phyloP scores from a whole-genome alignment of 2,329 filamentous ascomycete species.

The Diaporthe eres region DNA sequence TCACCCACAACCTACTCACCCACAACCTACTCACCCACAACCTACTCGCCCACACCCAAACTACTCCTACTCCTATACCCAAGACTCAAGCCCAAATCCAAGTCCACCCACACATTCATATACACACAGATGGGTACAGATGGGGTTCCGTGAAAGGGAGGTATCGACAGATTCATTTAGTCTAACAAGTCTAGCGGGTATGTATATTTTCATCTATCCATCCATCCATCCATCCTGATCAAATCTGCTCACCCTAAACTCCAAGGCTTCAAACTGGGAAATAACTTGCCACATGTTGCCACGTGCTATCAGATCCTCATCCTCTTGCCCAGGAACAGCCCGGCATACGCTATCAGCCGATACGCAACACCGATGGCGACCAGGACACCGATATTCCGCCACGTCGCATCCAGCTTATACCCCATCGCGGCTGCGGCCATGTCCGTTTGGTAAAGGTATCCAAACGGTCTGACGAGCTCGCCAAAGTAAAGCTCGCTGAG shows the following conservation, averaged over 20 bases:
- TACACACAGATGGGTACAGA: neutral
- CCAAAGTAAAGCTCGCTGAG: constrained; percentile 70
- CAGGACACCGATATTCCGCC: constrained; percentile 61
- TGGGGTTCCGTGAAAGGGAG: neutral
- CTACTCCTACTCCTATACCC: neutral
- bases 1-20: no score
- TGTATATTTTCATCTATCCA: neutral
- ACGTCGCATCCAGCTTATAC: constrained; percentile 60
- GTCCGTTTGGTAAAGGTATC: constrained; percentile 66
- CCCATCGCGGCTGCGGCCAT: constrained; percentile 59
- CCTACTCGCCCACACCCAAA: neutral
- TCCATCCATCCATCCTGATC: neutral
- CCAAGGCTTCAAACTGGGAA: neutral
- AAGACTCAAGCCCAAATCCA: neutral
- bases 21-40: no score
- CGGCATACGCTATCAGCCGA: constrained; percentile 60
- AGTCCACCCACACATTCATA: neutral
- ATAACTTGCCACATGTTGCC: neutral
- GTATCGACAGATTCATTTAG: neutral
- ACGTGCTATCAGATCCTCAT: constrained; percentile 47
- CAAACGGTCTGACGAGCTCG: constrained; percentile 63
- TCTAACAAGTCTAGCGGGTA: neutral
- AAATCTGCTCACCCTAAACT: neutral
- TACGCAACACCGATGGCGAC: constrained; percentile 60
- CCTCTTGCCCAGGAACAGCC: constrained; percentile 52